Evolutionary conservation across 257 asterid genomes (phyloP).

Genomic region (Cordia subcordata): DNA sequence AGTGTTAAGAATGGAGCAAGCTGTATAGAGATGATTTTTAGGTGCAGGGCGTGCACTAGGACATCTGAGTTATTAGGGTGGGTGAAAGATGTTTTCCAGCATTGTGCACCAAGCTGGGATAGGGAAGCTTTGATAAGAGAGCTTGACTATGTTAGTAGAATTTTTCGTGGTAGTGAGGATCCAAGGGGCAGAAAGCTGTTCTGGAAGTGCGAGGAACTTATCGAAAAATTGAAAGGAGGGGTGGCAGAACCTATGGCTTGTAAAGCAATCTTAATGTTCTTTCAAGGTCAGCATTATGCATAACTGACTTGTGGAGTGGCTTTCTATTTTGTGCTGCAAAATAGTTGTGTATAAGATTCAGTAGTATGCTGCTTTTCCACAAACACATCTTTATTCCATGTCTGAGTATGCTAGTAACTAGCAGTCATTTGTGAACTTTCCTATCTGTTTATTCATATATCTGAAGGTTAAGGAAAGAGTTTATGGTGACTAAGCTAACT

Average conservation of each 20-base stretch:
- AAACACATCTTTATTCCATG: too few species aligned
- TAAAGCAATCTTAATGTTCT: conserved; percentile 62
- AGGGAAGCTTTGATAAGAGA: conserved; percentile 77
- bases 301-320: not conserved
- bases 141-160: conserved; percentile 83
- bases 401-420: too few species aligned
- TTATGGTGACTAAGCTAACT: too few species aligned
- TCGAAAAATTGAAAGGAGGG: conserved; percentile 68
- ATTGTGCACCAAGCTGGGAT: conserved; percentile 95
- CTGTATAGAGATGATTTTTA: conserved; percentile 78
- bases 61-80: conserved; percentile 90
- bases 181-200: conserved; percentile 63
- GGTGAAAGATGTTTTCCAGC: conserved; percentile 95
- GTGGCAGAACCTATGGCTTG: conserved; percentile 63
- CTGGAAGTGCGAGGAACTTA: conserved; percentile 85
- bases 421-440: too few species aligned
- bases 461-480: too few species aligned
- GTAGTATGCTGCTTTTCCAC: too few species aligned
- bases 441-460: too few species aligned
- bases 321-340: not conserved
- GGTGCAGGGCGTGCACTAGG: conserved; percentile 85
- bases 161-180: conserved; percentile 85
- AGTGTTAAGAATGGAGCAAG: conserved; percentile 55
- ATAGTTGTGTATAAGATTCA: not conserved
- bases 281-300: conserved; percentile 57